A percentile compares a stretch with the other conserved stretches of the same genome.
These are phyloP conservation scores for Populus davidiana DNA, from an alignment of 345 rosid species.

Conservation along the genomic window DNA sequence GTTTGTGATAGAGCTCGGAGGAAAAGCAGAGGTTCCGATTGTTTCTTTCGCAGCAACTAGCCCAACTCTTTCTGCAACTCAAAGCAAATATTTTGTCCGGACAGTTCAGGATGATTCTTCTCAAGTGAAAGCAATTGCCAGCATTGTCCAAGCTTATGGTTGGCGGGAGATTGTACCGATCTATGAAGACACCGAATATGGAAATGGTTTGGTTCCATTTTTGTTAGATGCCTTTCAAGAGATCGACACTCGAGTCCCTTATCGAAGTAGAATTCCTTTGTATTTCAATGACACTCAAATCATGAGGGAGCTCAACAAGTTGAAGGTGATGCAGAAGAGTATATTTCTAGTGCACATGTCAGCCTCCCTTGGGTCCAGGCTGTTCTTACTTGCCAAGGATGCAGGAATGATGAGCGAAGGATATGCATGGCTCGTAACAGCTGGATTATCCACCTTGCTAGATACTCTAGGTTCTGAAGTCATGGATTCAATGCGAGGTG, in stretches of 20 bases:
- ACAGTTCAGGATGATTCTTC: conserved; percentile 26
- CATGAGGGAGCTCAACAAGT: not conserved
- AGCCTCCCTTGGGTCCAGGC: conserved; percentile 4
- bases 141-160: not conserved
- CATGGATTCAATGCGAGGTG: conserved; percentile 23
- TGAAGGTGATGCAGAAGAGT: not conserved
- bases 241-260: not conserved
- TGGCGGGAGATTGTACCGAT: not conserved
- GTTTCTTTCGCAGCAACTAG: conserved; percentile 32
- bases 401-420: conserved; percentile 25
- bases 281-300: not conserved
- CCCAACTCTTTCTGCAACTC: conserved; percentile 20
- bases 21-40: conserved; percentile 37
- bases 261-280: conserved; percentile 6
- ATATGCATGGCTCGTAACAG: conserved; percentile 24
- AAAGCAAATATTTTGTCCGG: conserved; percentile 25
- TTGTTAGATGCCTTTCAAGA: conserved; percentile 13
- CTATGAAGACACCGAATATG: conserved; percentile 27
- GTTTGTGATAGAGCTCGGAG: conserved; percentile 29
- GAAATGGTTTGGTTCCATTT: conserved; percentile 18
- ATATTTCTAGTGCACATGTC: conserved; percentile 20
- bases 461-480: not conserved
- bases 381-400: conserved; percentile 8
- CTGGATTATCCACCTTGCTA: conserved; percentile 17
- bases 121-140: conserved; percentile 30